Evolutionary conservation across 2,329 filamentous ascomycete genomes (phyloP), one percentile per base, ranked within the genome.

Genomic region (Fusarium secorum): DNA sequence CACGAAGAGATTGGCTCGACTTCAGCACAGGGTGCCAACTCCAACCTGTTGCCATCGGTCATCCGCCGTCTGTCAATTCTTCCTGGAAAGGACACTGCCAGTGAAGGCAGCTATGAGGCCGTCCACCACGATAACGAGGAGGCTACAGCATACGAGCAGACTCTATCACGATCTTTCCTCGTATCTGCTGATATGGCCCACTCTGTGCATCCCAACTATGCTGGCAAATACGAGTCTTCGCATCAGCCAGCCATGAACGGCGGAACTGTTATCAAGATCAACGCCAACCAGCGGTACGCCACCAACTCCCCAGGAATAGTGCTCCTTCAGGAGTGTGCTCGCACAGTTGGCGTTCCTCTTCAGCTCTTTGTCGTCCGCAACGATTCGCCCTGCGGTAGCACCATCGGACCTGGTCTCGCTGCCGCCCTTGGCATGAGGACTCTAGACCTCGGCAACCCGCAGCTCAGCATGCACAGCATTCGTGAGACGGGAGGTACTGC

Each of bases 121-220:
- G 89, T 83, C 59, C 81, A 83, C 38, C 85, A 88, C 64, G 89
- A 91, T 17, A 82, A 84, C 26, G 90, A 92, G 72, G 83, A 91
- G 18, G 84, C 89, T 11, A 97, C 95, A 4, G 94, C 94, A 36
- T 98, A 94, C 79, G 96, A 99, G 83, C 95, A 98, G 85, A 96
- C 93, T 4, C 87, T 97, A 56, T 89, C 94, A 10, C 92, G 92
- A 32, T 98, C 94, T 4, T 98, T 99, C 87, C 89, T 99, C 64
- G 87, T 99, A 70, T 97, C 94, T 10, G 96, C 96, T 56, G 96
- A 99, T 80, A 98, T 99, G 96, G 95, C 96, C 3, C 96, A 99
- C 84, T 92, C 92, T 9, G 91, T 99, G 18, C 94, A 99, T 81
- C 96, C 96, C 62, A 99, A 99, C 84, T 99, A 98, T 80, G 87